These are phyloP conservation scores for Spinellus fusiger DNA, from an alignment of 192 early-diverging fungal species.

Conservation along the genomic window DNA sequence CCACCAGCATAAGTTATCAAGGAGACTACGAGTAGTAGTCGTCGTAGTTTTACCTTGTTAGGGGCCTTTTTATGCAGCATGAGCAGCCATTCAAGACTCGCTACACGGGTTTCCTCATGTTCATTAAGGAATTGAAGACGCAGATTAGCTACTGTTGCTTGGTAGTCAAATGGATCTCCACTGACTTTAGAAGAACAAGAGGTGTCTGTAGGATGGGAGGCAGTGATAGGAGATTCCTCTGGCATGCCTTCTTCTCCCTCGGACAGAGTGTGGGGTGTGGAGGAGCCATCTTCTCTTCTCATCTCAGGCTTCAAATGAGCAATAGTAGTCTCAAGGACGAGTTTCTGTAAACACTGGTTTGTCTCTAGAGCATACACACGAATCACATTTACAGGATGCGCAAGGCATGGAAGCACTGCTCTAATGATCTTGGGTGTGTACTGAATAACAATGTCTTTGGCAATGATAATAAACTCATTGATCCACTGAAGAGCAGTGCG, in stretches of 20 bases:
- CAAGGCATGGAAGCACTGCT: slow-evolving; percentile 80
- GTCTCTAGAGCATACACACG: slow-evolving; percentile 71
- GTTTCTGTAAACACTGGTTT: slow-evolving; percentile 71
- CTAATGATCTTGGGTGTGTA: slow-evolving; percentile 77
- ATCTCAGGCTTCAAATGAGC: slow-evolving; percentile 21
- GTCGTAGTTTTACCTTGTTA: slow-evolving; percentile 41
- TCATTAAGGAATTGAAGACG: slow-evolving; percentile 77
- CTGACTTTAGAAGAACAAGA: no score
- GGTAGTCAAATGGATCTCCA: slow-evolving; percentile 85
- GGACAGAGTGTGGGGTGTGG: neutral
- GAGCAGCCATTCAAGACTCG: slow-evolving; percentile 93
- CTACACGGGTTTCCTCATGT: slow-evolving; percentile 88
- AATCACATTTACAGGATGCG: slow-evolving; percentile 68
- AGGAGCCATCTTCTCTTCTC: slow-evolving; percentile 2
- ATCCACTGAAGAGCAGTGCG: slow-evolving; percentile 89
- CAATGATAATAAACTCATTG: slow-evolving; percentile 79
- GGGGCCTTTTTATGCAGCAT: slow-evolving; percentile 95
- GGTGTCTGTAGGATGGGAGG: no score
- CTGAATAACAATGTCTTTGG: slow-evolving; percentile 76
- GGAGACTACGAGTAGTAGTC: no score
- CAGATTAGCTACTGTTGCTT: slow-evolving; percentile 71
- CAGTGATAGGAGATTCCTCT: no score
- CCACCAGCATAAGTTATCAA: no score
- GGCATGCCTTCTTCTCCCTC: no score
- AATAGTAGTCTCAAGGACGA: slow-evolving; percentile 63